phyloP scores from a whole-genome alignment of 2,329 filamentous ascomycete species.

The Mariannaea sp. region DNA sequence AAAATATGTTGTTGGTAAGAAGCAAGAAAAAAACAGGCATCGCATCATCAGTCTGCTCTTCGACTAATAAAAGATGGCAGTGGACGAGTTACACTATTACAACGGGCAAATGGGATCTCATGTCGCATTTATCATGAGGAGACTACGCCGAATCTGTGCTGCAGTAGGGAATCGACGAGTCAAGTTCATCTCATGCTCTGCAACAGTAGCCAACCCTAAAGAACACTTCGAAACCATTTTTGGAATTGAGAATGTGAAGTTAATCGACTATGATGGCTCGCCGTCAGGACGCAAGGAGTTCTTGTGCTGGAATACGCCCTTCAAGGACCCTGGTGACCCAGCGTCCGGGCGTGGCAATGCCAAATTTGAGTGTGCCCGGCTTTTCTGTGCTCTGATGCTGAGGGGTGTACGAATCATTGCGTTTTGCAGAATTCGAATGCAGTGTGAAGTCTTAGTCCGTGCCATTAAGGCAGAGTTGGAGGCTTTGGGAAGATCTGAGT shows the following conservation, averaged over 20 bases:
- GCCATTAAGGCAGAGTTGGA: conserved; percentile 80
- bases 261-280: conserved; percentile 91
- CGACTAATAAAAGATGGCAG: conserved; percentile 40
- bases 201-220: conserved; percentile 90
- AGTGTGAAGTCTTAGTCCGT: conserved; percentile 83
- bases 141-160: conserved; percentile 84
- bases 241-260: conserved; percentile 76
- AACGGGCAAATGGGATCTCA: conserved; percentile 94
- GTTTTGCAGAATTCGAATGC: conserved; percentile 85
- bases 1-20: conserved; percentile 77
- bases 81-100: conserved; percentile 93
- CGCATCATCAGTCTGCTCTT: not conserved
- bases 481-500: conserved; percentile 73
- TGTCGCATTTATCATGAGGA: conserved; percentile 91
- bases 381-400: conserved; percentile 89
- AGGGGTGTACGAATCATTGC: conserved; percentile 90
- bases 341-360: conserved; percentile 84
- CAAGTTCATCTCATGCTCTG: conserved; percentile 94
- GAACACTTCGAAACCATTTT: conserved; percentile 96
- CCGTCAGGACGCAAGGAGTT: conserved; percentile 92
- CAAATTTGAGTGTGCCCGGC: conserved; percentile 81
- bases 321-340: conserved; percentile 85
- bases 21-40: too few species aligned
- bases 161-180: conserved; percentile 84
- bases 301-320: conserved; percentile 96